Conservation (phyloP, 176 grass and related monocot species). For the Carex scoparia region DNA sequence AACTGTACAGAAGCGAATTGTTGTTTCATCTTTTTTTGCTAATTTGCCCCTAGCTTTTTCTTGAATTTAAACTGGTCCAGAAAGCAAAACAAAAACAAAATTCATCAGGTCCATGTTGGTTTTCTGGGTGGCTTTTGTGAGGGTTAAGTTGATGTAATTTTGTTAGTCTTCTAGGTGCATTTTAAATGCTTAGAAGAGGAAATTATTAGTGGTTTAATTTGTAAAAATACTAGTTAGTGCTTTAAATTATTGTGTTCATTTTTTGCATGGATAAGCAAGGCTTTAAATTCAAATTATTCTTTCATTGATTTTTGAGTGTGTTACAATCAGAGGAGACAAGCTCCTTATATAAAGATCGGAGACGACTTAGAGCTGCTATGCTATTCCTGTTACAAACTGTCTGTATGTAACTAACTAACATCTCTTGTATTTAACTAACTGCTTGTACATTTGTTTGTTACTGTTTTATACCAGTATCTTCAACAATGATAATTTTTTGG, state of each 20-base stretch:
- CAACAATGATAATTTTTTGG: neutral
- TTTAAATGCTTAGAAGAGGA: conserved; percentile 32
- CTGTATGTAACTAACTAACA: too few species aligned
- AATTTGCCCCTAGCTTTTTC: neutral
- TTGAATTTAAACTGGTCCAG: neutral
- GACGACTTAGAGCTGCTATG: too few species aligned
- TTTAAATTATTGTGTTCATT: neutral
- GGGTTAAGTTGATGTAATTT: neutral
- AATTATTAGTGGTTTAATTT: conserved; percentile 8
- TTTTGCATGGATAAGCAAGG: too few species aligned
- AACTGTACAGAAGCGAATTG: conserved; percentile 26
- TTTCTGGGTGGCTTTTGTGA: neutral
- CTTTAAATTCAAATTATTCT: too few species aligned
- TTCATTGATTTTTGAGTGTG: too few species aligned
- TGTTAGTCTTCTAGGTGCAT: conserved; percentile 26
- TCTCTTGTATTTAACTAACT: too few species aligned
- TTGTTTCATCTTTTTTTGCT: conserved; percentile 17
- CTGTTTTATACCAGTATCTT: too few species aligned
- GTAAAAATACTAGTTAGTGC: conserved; percentile 1
- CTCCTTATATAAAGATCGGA: too few species aligned
- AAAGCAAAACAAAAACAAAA: neutral
- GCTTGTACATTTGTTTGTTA: too few species aligned
- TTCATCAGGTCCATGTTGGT: neutral
- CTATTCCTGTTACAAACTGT: too few species aligned
- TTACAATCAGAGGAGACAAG: too few species aligned